These are phyloP conservation scores for Trypanosoma grayi DNA, from an alignment of 208 protist genomes.

Conservation along the genomic window DNA sequence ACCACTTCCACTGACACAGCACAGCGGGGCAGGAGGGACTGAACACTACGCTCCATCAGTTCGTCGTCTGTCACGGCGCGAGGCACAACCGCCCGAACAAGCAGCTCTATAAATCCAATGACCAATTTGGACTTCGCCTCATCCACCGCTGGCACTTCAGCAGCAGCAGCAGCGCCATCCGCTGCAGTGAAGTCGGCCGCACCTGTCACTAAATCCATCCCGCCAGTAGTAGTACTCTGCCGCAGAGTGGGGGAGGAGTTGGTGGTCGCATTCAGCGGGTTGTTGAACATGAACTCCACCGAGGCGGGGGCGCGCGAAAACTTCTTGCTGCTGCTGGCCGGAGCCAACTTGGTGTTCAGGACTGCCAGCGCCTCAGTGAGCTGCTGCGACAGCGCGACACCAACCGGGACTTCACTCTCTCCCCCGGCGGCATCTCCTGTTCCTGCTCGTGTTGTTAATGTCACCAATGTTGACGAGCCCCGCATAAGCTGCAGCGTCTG, in stretches of 20 bases:
- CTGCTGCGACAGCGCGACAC: constrained; percentile 12
- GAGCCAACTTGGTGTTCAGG: constrained; percentile 4
- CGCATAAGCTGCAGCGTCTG: constrained; percentile 33
- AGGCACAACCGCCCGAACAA: constrained; percentile 47
- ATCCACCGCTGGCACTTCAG: constrained; percentile 38
- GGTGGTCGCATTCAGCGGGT: not conserved
- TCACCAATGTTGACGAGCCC: not conserved
- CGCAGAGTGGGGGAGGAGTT: not conserved
- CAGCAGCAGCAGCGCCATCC: not conserved
- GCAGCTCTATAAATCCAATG: constrained; percentile 57
- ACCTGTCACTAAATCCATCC: not conserved
- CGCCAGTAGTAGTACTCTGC: not conserved
- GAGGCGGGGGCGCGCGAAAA: not conserved
- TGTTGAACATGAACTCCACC: constrained; percentile 1
- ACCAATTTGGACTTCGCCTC: constrained; percentile 64
- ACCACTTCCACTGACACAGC: constrained; percentile 44
- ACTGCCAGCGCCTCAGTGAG: constrained; percentile 13
- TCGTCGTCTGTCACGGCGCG: constrained; percentile 54
- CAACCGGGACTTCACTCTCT: constrained; percentile 8
- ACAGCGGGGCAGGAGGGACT: constrained; percentile 59
- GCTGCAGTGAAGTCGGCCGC: not conserved
- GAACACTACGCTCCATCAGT: constrained; percentile 51
- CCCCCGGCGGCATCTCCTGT: not conserved
- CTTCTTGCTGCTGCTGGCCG: constrained; percentile 1
- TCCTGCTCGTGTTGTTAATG: not conserved